These are phyloP conservation scores for Phytophthora lateralis DNA, from an alignment of 352 stramenopile genomes.

Conservation along the genomic window DNA sequence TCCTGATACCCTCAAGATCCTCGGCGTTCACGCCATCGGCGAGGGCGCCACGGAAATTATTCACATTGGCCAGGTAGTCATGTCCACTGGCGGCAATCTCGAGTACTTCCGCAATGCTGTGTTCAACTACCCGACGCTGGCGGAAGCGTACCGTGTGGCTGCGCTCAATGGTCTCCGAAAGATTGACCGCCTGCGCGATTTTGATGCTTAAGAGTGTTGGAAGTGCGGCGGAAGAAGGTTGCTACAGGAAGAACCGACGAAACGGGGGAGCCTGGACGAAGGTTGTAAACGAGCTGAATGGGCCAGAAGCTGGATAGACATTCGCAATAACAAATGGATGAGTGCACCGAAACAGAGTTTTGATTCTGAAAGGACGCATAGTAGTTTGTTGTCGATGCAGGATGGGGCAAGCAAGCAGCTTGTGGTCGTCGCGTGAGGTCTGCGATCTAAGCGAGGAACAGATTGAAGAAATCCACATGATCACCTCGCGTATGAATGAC, in stretches of 20 bases:
- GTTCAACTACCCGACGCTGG: slow-evolving; percentile 93
- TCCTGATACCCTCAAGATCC: slow-evolving; percentile 68
- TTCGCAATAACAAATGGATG: slow-evolving; percentile 13
- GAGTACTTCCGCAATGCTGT: slow-evolving; percentile 92
- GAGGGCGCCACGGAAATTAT: slow-evolving; percentile 91
- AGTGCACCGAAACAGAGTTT: slow-evolving; percentile 12
- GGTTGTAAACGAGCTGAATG: slow-evolving; percentile 13
- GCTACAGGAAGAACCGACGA: slow-evolving; percentile 2
- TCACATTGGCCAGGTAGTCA: slow-evolving; percentile 89
- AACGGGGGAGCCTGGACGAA: neutral
- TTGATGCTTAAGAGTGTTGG: slow-evolving; percentile 10
- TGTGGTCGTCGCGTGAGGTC: slow-evolving; percentile 20
- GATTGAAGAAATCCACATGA: slow-evolving; percentile 66
- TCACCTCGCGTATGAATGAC: slow-evolving; percentile 48
- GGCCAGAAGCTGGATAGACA: slow-evolving; percentile 15
- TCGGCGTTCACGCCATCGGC: slow-evolving; percentile 85
- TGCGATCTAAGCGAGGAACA: slow-evolving; percentile 63
- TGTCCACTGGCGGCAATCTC: slow-evolving; percentile 83
- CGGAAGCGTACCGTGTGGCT: slow-evolving; percentile 85
- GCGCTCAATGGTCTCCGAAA: slow-evolving; percentile 80
- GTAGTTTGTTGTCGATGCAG: neutral
- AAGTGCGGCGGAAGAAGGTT: neutral
- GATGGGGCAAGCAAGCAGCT: slow-evolving; percentile 31
- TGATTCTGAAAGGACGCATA: slow-evolving; percentile 15
- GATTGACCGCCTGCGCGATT: slow-evolving; percentile 56